Percentiles rank a stretch among this genome's conserved stretches.
These are phyloP conservation scores for Colletotrichum echinochloae DNA, from an alignment of 2,329 filamentous ascomycete genomes.

Conservation along the genomic window DNA sequence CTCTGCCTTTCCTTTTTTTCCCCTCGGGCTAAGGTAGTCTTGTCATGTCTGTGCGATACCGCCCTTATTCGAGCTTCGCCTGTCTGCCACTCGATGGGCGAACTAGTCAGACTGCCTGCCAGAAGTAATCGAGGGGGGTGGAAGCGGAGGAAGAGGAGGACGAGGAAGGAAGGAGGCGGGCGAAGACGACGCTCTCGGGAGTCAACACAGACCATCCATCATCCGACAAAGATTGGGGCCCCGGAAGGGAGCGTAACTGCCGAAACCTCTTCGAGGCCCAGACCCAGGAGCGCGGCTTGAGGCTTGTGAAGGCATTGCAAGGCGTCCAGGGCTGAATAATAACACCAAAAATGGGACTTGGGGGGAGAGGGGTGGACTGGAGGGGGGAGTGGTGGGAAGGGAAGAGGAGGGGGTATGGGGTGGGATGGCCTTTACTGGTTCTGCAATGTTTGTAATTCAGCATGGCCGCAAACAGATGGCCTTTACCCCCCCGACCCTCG, in stretches of 20 bases:
- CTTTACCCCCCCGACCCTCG: conserved; percentile 1
- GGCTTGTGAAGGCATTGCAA: conserved; percentile 15
- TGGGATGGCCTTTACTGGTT: not conserved
- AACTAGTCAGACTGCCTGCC: not conserved
- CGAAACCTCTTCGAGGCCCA: conserved; percentile 4
- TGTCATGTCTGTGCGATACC: conserved; percentile 12
- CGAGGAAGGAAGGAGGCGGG: not conserved
- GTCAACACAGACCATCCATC: conserved; percentile 34
- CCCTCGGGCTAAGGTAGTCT: not conserved
- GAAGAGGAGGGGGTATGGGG: not conserved
- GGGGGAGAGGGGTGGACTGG: not conserved
- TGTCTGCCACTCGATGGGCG: not conserved
- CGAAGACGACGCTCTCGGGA: conserved; percentile 6
- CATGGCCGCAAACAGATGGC: conserved; percentile 39
- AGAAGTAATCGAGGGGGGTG: not conserved
- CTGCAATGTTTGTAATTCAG: conserved; percentile 19
- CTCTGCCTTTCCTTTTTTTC: not conserved
- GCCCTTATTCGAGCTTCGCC: conserved; percentile 20
- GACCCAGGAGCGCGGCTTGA: conserved; percentile 6
- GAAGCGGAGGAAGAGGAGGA: not conserved
- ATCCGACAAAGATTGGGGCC: conserved; percentile 26
- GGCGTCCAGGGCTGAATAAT: conserved; percentile 18
- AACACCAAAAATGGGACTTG: not conserved
- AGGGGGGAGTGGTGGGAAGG: not conserved
- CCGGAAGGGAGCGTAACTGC: conserved; percentile 3